These are phyloP conservation scores for Hagleromyces aurorensis DNA, from an alignment of 805 yeast species.

Conservation along the genomic window DNA sequence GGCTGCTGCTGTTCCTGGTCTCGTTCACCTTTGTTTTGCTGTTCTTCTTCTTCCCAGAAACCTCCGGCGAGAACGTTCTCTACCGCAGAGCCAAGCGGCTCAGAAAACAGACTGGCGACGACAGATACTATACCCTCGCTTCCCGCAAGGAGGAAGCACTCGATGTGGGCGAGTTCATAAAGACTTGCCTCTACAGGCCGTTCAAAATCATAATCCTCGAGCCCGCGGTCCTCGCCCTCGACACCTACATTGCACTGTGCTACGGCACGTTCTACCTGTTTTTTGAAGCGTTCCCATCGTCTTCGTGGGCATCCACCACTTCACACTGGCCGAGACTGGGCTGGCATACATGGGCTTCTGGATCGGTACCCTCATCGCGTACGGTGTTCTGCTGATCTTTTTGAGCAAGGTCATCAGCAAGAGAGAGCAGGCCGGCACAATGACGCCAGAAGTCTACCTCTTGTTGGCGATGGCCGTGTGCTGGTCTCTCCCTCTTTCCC, in stretches of 20 bases:
- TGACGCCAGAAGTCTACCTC: constrained; percentile 38
- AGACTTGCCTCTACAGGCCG: constrained; percentile 42
- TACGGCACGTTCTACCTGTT: constrained; percentile 49
- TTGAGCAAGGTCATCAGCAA: constrained; percentile 25
- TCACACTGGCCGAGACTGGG: constrained; percentile 42
- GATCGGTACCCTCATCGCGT: constrained; percentile 41
- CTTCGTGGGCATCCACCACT: constrained; percentile 37
- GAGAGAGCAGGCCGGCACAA: constrained; percentile 21
- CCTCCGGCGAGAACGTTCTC: constrained; percentile 38
- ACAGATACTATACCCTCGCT: constrained; percentile 32
- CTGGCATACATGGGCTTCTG: constrained; percentile 39
- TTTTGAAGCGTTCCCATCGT: constrained; percentile 55
- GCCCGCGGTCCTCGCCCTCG: constrained; percentile 49
- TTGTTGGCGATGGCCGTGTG: constrained; percentile 37
- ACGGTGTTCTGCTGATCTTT: constrained; percentile 21
- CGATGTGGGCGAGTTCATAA: constrained; percentile 14
- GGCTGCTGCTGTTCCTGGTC: constrained; percentile 40
- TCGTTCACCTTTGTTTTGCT: constrained; percentile 34
- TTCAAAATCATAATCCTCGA: constrained; percentile 41
- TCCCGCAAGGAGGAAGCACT: constrained; percentile 32
- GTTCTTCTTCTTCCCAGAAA: constrained; percentile 41
- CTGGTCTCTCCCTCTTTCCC: constrained; percentile 35
- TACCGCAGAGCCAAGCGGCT: constrained; percentile 42
- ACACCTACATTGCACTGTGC: constrained; percentile 42
- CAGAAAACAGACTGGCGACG: constrained; percentile 41